phyloP scores from a whole-genome alignment of 2,329 filamentous ascomycete genomes.

The Arthroderma uncinatum region DNA sequence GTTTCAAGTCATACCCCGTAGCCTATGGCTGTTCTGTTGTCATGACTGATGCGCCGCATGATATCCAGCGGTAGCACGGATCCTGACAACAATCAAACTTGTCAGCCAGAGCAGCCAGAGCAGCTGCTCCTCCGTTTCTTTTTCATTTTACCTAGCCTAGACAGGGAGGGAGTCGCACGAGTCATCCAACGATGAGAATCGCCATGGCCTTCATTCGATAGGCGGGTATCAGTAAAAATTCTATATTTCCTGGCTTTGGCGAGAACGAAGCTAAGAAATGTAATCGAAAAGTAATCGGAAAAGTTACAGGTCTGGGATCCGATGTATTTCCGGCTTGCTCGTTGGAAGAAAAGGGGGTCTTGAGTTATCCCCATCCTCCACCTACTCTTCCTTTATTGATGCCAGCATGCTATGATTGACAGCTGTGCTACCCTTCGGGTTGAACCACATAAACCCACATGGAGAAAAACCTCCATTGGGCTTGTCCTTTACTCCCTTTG shows the following conservation, averaged over 20 bases:
- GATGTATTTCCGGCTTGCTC: not conserved
- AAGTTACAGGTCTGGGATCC: no score
- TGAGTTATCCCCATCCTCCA: no score
- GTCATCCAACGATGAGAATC: not conserved
- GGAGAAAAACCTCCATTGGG: not conserved
- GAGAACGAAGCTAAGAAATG: no score
- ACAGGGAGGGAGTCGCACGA: not conserved
- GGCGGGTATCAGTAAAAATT: no score
- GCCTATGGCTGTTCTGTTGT: no score
- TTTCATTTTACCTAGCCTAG: not conserved
- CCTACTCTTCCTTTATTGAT: not conserved
- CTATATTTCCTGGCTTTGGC: not conserved
- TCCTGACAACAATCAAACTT: not conserved
- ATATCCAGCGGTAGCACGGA: no score
- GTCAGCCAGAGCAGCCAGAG: not conserved
- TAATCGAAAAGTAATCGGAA: no score
- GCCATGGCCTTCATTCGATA: not conserved
- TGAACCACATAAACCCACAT: not conserved
- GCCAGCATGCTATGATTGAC: constrained; percentile 1
- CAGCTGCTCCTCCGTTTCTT: not conserved
- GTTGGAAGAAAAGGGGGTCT: not conserved
- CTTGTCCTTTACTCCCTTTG: not conserved
- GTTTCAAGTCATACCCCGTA: no score
- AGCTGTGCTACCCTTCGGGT: not conserved
- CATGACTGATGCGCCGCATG: not conserved